Conservation (phyloP, 768 basidiomycete genomes). For the Coprinopsis strossmayeri region DNA sequence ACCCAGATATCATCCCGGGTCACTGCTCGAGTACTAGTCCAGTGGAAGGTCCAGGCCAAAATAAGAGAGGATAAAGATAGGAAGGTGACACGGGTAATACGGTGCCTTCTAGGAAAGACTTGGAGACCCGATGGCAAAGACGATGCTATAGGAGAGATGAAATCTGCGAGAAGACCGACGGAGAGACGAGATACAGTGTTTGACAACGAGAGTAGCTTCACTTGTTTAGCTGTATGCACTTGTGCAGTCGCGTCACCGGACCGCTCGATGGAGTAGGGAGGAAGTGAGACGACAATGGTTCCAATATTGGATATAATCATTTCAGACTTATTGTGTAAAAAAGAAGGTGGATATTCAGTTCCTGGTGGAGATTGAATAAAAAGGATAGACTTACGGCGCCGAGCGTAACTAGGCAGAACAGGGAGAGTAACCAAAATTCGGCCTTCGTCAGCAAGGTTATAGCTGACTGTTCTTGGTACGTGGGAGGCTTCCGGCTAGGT, state of each 20-base stretch:
- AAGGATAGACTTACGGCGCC: slow-evolving; percentile 68
- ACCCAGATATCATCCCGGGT: slow-evolving; percentile 55
- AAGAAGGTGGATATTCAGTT: not conserved
- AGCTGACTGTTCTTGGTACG: slow-evolving; percentile 10
- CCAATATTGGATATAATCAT: slow-evolving; percentile 85
- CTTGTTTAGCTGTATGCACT: slow-evolving; percentile 51
- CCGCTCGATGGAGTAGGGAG: slow-evolving; percentile 20
- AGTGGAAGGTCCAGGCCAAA: slow-evolving; percentile 46
- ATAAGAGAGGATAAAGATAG: slow-evolving; percentile 41
- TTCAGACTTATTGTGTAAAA: slow-evolving; percentile 42
- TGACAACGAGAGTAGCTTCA: slow-evolving; percentile 59
- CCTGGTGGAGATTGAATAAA: not conserved
- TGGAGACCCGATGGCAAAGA: slow-evolving; percentile 30
- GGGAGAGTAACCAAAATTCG: slow-evolving; percentile 59
- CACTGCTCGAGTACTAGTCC: slow-evolving; percentile 43
- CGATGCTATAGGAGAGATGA: slow-evolving; percentile 56
- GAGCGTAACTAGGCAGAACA: slow-evolving; percentile 47
- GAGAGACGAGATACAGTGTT: slow-evolving; percentile 69
- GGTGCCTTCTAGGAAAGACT: slow-evolving; percentile 39
- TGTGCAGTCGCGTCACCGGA: slow-evolving; percentile 19
- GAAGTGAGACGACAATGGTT: slow-evolving; percentile 63
- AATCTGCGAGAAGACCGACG: slow-evolving; percentile 66
- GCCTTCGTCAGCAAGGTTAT: slow-evolving; percentile 44
- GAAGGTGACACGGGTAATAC: slow-evolving; percentile 58
- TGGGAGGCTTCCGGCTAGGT: slow-evolving; percentile 2